Evolutionary conservation across 805 yeast genomes (phyloP), one percentile per base, ranked within the genome.

Genomic region (Yamadazyma endophytica): DNA sequence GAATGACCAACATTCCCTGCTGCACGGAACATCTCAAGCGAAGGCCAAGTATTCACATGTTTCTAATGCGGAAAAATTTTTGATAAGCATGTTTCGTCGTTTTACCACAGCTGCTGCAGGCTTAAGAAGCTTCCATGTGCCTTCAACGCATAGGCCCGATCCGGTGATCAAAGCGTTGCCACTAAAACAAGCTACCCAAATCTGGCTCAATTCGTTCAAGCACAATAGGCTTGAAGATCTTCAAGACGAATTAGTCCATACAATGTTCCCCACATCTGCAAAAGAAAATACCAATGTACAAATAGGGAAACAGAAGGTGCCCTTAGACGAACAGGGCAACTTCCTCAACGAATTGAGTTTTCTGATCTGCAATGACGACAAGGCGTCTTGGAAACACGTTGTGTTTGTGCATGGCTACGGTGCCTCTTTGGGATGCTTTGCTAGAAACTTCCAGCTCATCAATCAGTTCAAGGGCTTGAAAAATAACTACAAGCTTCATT

Each of bases 351-450:
- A 64, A 36, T 42, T 66, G 13, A 42, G 48, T 13, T 53, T 64
- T 22, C 50, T 50, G 18, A 45, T 66, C 13, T 38, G 37, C 13
- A 58, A 64, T 32, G 40, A 47, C 32, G 38, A 51, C 4, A 21
- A 21, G 1, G 40, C 34, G 8, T 44, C 47, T 7, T 49, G 56
- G 1, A 70, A 57, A 35, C 61, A 73, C 46, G 39, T 75, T 14
- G 79, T 73, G 3, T 65, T 75, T 54, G 34, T 75, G 13, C 81
- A 75, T 44, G 81, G 81, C 0, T 75, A 70, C 49, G 80, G 76
- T 0, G 77, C 80, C 1, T 63, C 76, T 0, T 49, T 63, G 12
- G 79, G 79, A 2, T 73, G 77, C 53, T 75, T 72, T 58, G 76
- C 75, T 19, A 60, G 77, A 30, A 75, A 75, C 37, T 64, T 72